Evolutionary conservation across 1,284 basidiomycete species (phyloP).

Genomic region (Ustilago nuda): DNA sequence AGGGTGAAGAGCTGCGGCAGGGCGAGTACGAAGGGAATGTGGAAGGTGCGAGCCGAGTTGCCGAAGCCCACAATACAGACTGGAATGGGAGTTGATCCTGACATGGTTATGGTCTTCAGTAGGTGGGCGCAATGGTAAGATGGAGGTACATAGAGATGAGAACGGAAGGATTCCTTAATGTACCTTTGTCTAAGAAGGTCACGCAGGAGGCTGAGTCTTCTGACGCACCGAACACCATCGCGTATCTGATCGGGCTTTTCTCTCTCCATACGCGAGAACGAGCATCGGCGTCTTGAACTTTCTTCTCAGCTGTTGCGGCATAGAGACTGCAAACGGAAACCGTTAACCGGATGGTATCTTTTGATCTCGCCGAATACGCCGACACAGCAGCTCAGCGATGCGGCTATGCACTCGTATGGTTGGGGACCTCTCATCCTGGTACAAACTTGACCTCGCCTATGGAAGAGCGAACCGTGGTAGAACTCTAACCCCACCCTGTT

Average conservation of each 20-base stretch:
- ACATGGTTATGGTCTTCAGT: not conserved
- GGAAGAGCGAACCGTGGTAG: not conserved
- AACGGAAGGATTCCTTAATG: not conserved
- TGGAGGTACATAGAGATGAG: not conserved
- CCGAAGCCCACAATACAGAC: constrained; percentile 64
- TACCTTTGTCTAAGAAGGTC: not conserved
- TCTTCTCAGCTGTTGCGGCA: not conserved
- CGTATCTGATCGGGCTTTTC: not conserved
- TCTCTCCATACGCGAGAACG: not conserved
- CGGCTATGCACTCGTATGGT: not conserved
- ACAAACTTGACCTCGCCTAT: not conserved
- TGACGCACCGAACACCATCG: not conserved
- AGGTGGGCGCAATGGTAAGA: not conserved
- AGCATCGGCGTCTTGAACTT: not conserved
- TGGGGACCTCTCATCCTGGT: too few relatives aligned
- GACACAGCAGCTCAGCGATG: not conserved
- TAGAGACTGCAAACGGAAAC: not conserved
- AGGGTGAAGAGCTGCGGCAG: constrained; percentile 58
- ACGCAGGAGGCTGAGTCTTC: not conserved
- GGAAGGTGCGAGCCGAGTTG: constrained; percentile 64
- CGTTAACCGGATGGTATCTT: not conserved
- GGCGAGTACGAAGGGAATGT: constrained; percentile 62
- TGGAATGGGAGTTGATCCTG: constrained; percentile 35
- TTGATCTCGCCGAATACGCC: not conserved
- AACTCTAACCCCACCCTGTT: not conserved